phyloP scores from a whole-genome alignment of 768 basidiomycete species.

The Tylopilus intermedius region DNA sequence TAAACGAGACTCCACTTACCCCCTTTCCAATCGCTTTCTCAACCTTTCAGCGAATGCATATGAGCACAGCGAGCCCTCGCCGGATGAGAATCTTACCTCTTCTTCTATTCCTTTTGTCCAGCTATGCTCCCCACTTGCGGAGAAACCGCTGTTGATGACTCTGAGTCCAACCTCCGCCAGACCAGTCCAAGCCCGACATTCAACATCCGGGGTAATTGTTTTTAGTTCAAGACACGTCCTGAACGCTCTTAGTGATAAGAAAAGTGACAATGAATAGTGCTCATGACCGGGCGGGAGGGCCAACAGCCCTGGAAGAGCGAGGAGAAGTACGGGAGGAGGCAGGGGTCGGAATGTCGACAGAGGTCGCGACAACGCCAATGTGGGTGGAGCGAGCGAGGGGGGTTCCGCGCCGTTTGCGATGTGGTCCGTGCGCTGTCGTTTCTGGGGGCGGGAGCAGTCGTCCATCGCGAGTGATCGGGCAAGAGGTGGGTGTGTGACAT shows the following conservation, averaged over 20 bases:
- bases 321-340: conserved; percentile 46
- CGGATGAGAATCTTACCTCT: conserved; percentile 39
- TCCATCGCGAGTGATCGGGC: conserved; percentile 18
- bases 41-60: conserved; percentile 29
- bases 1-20: conserved; percentile 38
- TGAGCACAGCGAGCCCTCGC: background rate
- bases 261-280: conserved; percentile 49
- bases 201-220: conserved; percentile 51
- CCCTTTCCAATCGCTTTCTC: conserved; percentile 68
- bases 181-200: conserved; percentile 68
- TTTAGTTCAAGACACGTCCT: conserved; percentile 48
- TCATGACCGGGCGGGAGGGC: conserved; percentile 61
- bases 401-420: background rate
- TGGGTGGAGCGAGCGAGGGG: background rate
- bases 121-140: conserved; percentile 30
- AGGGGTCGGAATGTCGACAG: conserved; percentile 27
- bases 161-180: conserved; percentile 66
- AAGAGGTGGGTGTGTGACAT: conserved; percentile 9
- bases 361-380: background rate
- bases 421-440: conserved; percentile 28
- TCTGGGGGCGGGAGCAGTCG: conserved; percentile 32
- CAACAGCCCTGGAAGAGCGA: conserved; percentile 57
- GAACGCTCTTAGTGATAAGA: conserved; percentile 52
- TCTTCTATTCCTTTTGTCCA: conserved; percentile 49
- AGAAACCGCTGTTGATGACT: conserved; percentile 45